Conservation (phyloP, 1,139 yeast genomes). For the Hemisphaericaspora xylanilytica region DNA sequence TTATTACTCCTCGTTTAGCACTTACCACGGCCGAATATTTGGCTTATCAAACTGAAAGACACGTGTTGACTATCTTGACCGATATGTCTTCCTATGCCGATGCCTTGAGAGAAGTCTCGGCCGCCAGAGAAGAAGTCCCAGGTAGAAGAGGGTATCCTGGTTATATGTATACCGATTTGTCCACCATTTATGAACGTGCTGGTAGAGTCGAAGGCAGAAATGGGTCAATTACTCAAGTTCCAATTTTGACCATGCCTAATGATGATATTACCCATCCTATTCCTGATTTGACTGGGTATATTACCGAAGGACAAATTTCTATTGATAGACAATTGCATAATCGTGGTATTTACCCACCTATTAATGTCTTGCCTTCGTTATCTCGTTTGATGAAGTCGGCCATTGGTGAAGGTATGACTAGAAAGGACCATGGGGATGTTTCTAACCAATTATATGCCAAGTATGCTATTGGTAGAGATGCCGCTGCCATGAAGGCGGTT, state of each 20-base stretch:
- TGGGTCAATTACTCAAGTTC: conserved; percentile 98
- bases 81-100: conserved; percentile 99
- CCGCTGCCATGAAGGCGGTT: conserved; percentile 99
- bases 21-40: conserved; percentile 97
- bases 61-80: conserved; percentile 93
- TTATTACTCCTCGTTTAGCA: conserved; percentile 98
- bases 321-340: conserved; percentile 95
- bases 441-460: conserved; percentile 98
- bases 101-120: conserved; percentile 98
- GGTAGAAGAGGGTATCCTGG: conserved; percentile 99
- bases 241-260: conserved; percentile 98
- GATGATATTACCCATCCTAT: conserved; percentile 99
- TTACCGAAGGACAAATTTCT: conserved; percentile 97
- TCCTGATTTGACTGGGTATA: conserved; percentile 99
- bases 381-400: conserved; percentile 99
- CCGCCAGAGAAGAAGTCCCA: conserved; percentile 99
- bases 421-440: conserved; percentile 99
- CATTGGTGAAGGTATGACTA: conserved; percentile 99
- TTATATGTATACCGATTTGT: conserved; percentile 99
- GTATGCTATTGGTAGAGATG: conserved; percentile 99
- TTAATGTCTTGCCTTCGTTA: conserved; percentile 93
- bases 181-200: conserved; percentile 98
- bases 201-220: conserved; percentile 99
- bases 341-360: conserved; percentile 98
- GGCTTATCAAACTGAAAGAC: conserved; percentile 99